These are phyloP conservation scores for Phytopythium delawarense DNA, from an alignment of 352 stramenopile species.

Conservation along the genomic window DNA sequence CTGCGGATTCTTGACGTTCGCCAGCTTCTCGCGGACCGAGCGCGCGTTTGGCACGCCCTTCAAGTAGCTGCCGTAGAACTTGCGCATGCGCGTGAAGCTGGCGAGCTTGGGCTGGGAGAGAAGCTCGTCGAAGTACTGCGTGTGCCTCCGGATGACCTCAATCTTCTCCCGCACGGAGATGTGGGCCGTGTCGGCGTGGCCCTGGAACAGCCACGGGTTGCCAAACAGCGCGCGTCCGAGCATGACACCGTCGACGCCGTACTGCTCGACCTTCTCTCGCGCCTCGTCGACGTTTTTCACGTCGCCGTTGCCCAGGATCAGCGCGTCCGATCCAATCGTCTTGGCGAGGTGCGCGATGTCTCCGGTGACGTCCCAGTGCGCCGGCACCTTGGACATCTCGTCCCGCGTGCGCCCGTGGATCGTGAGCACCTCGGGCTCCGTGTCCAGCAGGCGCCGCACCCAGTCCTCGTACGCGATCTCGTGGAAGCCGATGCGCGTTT, in stretches of 20 bases:
- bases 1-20: conserved; percentile 30
- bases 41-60: conserved; percentile 70
- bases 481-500: conserved; percentile 79
- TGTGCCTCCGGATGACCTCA: conserved; percentile 58
- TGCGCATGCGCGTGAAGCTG: conserved; percentile 74
- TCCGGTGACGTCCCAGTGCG: conserved; percentile 80
- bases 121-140: conserved; percentile 63
- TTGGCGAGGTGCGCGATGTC: conserved; percentile 59
- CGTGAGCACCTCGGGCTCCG: conserved; percentile 66
- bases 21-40: conserved; percentile 58
- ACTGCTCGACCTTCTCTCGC: conserved; percentile 56
- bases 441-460: conserved; percentile 62
- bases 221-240: conserved; percentile 71
- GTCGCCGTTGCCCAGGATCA: conserved; percentile 81
- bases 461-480: conserved; percentile 78
- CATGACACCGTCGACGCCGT: conserved; percentile 78
- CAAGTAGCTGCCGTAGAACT: conserved; percentile 75
- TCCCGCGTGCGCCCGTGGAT: conserved; percentile 74
- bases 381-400: conserved; percentile 80
- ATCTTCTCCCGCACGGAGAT: conserved; percentile 48
- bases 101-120: conserved; percentile 38
- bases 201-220: conserved; percentile 81
- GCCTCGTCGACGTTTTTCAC: conserved; percentile 63
- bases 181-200: conserved; percentile 46
- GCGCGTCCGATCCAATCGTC: conserved; percentile 37